Evolutionary conservation across 2,329 filamentous ascomycete genomes (phyloP).

Genomic region (Aureobasidium subglaciale): DNA sequence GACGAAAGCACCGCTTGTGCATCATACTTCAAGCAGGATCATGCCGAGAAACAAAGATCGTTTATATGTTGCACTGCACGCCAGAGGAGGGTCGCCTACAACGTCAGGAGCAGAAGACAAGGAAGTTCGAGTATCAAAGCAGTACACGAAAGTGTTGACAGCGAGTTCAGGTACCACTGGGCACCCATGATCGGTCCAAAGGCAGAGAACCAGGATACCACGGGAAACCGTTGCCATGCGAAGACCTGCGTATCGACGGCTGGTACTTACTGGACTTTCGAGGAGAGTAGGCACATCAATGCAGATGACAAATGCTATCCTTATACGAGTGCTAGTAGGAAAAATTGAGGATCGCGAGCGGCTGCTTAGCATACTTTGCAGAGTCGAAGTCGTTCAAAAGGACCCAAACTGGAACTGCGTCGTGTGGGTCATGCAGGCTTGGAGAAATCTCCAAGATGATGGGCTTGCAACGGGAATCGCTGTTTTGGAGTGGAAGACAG

Average conservation of each 20-base stretch:
- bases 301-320: background rate
- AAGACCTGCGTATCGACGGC: background rate
- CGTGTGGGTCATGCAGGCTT: background rate
- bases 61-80: background rate
- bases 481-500: background rate
- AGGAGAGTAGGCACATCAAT: background rate
- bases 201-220: background rate
- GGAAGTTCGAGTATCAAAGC: background rate
- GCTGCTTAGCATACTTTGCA: background rate
- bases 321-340: background rate
- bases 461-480: background rate
- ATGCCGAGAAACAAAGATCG: background rate
- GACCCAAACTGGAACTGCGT: background rate
- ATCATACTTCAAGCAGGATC: background rate
- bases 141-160: background rate
- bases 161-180: background rate
- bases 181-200: background rate
- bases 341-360: background rate
- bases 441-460: background rate
- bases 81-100: background rate
- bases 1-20: no score
- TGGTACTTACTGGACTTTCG: background rate
- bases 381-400: background rate
- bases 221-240: background rate
- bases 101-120: background rate